Evolutionary conservation across 2,329 filamentous ascomycete genomes (phyloP).

Genomic region (Dendryphion nanum): DNA sequence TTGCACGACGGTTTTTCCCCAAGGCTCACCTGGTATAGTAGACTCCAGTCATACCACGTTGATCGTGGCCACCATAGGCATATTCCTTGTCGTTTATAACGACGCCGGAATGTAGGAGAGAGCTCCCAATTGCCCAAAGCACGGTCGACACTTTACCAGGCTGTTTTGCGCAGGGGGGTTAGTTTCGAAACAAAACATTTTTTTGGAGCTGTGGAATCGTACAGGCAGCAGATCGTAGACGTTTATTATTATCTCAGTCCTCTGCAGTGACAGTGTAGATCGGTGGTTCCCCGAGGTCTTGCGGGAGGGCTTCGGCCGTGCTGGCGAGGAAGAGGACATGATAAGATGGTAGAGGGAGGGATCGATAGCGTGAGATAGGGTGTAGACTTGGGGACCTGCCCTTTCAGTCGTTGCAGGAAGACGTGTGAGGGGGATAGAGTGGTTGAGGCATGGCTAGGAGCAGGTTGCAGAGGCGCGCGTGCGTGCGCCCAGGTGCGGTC

Average conservation of each 20-base stretch:
- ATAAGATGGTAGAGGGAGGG: not conserved
- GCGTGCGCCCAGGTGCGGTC: not conserved
- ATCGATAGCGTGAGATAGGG: constrained; percentile 1
- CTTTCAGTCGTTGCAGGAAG: constrained; percentile 3
- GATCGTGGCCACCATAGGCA: constrained; percentile 79
- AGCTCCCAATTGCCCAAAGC: constrained; percentile 75
- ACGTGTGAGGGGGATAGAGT: not conserved
- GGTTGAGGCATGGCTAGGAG: not conserved
- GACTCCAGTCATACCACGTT: constrained; percentile 69
- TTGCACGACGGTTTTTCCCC: not conserved
- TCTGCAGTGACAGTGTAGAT: constrained; percentile 66
- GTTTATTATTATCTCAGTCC: constrained; percentile 73
- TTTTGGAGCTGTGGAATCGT: constrained; percentile 20
- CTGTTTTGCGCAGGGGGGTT: constrained; percentile 43
- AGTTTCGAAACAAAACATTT: constrained; percentile 1
- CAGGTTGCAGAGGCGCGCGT: not conserved
- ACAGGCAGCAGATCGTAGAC: constrained; percentile 76
- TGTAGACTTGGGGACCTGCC: constrained; percentile 8
- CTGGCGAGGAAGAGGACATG: constrained; percentile 29
- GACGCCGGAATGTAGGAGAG: constrained; percentile 78
- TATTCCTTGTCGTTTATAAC: constrained; percentile 80
- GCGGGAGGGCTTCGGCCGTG: constrained; percentile 31
- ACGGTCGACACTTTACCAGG: constrained; percentile 72
- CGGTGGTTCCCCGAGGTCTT: constrained; percentile 55
- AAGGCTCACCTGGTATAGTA: constrained; percentile 67